Evolutionary conservation across 2,329 filamentous ascomycete species (phyloP).

Genomic region (Didymellaceae sp.): DNA sequence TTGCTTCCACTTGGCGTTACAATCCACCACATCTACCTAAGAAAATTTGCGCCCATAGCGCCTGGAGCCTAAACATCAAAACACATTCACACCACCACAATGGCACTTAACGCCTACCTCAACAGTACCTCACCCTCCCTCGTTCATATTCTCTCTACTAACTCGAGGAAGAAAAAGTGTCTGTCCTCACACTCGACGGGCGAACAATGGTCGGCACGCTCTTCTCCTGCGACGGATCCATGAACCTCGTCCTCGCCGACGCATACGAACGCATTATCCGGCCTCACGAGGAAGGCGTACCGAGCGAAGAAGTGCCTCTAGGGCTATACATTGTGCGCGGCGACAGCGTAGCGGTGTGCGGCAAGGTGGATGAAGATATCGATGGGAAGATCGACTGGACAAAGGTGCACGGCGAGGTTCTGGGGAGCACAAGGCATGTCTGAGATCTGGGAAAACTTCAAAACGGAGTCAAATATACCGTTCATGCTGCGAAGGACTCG

Average conservation of each 20-base stretch:
- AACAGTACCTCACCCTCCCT: constrained; percentile 44
- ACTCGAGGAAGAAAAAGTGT: constrained; percentile 75
- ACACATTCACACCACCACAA: constrained; percentile 22
- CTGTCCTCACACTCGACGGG: constrained; percentile 90
- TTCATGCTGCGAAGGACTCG: not conserved
- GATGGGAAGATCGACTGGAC: constrained; percentile 93
- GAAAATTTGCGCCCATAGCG: not conserved
- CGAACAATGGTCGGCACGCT: constrained; percentile 79
- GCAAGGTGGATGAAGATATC: constrained; percentile 85
- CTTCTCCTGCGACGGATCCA: constrained; percentile 85
- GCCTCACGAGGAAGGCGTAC: constrained; percentile 80
- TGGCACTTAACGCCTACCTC: constrained; percentile 53
- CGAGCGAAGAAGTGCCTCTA: constrained; percentile 79
- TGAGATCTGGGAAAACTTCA: constrained; percentile 19
- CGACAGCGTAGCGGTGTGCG: constrained; percentile 91
- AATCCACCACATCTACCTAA: too few species aligned
- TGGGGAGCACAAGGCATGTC: constrained; percentile 82
- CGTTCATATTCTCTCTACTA: constrained; percentile 14
- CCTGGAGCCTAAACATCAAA: not conserved
- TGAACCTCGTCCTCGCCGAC: constrained; percentile 85
- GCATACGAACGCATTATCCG: constrained; percentile 91
- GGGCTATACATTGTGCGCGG: constrained; percentile 92
- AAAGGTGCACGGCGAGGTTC: constrained; percentile 82
- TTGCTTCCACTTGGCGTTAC: too few species aligned
- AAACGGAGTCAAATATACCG: not conserved